Evolutionary conservation across 1,284 basidiomycete species (phyloP).

Genomic region (Ustilago esculenta): DNA sequence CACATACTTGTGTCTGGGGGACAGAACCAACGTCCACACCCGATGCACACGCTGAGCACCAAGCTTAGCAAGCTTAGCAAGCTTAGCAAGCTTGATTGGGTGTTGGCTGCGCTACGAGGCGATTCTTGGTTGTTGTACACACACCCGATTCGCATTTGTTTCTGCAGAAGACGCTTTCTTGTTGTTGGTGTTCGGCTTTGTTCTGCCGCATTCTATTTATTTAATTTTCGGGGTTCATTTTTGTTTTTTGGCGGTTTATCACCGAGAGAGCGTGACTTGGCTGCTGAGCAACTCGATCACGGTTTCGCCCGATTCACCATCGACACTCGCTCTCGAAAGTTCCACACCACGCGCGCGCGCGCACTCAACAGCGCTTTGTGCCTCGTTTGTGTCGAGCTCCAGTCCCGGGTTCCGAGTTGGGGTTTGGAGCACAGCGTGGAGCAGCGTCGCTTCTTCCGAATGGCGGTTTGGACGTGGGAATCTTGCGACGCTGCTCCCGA

Average conservation of each 20-base stretch:
- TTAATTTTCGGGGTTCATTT: background rate
- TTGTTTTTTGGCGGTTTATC: slow-evolving; percentile 19
- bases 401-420: slow-evolving; percentile 37
- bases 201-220: slow-evolving; percentile 16
- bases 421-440: slow-evolving; percentile 1
- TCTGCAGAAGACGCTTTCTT: no score
- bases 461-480: no score
- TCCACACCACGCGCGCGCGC: slow-evolving; percentile 10
- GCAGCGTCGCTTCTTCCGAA: slow-evolving; percentile 14
- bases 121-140: background rate
- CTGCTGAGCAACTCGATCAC: slow-evolving; percentile 24
- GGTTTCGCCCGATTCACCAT: slow-evolving; percentile 29
- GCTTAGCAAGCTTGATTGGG: background rate
- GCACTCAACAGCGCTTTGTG: no score
- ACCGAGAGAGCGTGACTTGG: background rate
- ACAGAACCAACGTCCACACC: no score
- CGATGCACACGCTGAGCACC: no score
- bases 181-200: slow-evolving; percentile 27
- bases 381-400: no score
- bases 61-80: no score
- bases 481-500: no score
- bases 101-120: no score
- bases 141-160: background rate
- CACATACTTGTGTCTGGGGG: background rate
- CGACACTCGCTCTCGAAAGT: slow-evolving; percentile 23